A percentile compares a stretch with the other conserved stretches of the same genome.
Evolutionary conservation across 2,329 filamentous ascomycete species (phyloP).

Genomic region (Fusarium udum): DNA sequence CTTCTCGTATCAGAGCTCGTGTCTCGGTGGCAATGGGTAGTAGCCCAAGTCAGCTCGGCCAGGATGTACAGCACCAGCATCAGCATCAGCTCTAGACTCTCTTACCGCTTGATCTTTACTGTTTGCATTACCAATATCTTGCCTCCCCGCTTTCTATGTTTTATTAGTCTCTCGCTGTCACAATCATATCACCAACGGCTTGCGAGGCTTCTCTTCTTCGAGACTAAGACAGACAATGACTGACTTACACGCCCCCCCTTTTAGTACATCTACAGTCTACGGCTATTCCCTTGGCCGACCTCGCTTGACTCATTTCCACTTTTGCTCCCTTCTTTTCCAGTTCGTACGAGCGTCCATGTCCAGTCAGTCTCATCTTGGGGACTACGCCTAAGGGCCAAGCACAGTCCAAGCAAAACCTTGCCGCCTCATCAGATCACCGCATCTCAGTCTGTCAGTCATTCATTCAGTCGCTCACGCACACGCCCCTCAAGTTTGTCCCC

Average conservation of each 20-base stretch:
- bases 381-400: constrained; percentile 8
- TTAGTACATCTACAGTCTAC: background rate
- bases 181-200: background rate
- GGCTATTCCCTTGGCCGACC: constrained; percentile 1
- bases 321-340: background rate
- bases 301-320: constrained; percentile 26
- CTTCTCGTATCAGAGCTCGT: background rate
- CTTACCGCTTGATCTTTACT: background rate
- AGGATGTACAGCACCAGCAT: background rate
- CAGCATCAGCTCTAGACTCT: background rate
- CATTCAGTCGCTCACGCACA: background rate
- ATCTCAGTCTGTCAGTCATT: background rate
- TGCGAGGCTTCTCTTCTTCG: background rate
- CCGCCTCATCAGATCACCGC: constrained; percentile 21
- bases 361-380: background rate
- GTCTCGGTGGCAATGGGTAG: background rate
- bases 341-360: background rate
- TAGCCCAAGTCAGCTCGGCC: background rate
- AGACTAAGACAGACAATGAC: background rate
- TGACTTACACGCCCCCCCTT: constrained; percentile 7
- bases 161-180: background rate
- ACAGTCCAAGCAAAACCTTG: constrained; percentile 32
- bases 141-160: background rate
- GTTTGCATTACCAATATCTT: background rate
- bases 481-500: background rate